A percentile compares a stretch with the other conserved stretches of the same genome.
Conservation (phyloP, 1,284 basidiomycete genomes). For the Trichosporon sp. region DNA sequence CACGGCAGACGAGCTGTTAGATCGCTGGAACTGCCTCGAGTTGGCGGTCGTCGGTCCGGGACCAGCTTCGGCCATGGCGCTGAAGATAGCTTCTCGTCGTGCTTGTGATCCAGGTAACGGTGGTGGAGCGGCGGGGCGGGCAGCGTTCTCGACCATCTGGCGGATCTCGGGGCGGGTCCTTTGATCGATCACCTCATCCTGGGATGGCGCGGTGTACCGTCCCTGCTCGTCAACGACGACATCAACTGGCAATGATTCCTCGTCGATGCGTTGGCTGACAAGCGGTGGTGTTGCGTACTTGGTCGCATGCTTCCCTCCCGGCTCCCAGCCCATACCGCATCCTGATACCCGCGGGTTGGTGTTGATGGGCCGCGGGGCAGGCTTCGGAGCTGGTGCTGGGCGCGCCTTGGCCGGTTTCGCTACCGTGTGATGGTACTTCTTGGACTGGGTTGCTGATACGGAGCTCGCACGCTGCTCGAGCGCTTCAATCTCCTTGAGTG, state of each 20-base stretch:
- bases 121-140: neutral
- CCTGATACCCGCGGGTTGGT: conserved; percentile 41
- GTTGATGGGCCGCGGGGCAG: conserved; percentile 43
- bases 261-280: conserved; percentile 13
- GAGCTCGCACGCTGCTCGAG: conserved; percentile 42
- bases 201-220: conserved; percentile 38
- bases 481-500: conserved; percentile 38
- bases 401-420: conserved; percentile 32
- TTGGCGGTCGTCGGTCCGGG: conserved; percentile 6
- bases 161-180: conserved; percentile 32
- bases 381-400: conserved; percentile 6
- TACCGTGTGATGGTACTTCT: conserved; percentile 41
- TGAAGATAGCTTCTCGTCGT: conserved; percentile 26
- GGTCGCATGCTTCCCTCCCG: conserved; percentile 39
- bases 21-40: conserved; percentile 17
- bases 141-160: conserved; percentile 25
- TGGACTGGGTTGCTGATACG: conserved; percentile 28
- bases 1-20: conserved; percentile 15
- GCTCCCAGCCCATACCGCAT: conserved; percentile 48
- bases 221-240: conserved; percentile 42
- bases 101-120: conserved; percentile 28
- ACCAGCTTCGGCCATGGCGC: conserved; percentile 13
- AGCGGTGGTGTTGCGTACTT: conserved; percentile 11
- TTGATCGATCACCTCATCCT: conserved; percentile 39
- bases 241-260: conserved; percentile 31